A percentile compares a stretch with the other conserved stretches of the same genome.
Evolutionary conservation across 108 stramenopile species (phyloP).

Genomic region (Cyclotella choctawhatcheeana): DNA sequence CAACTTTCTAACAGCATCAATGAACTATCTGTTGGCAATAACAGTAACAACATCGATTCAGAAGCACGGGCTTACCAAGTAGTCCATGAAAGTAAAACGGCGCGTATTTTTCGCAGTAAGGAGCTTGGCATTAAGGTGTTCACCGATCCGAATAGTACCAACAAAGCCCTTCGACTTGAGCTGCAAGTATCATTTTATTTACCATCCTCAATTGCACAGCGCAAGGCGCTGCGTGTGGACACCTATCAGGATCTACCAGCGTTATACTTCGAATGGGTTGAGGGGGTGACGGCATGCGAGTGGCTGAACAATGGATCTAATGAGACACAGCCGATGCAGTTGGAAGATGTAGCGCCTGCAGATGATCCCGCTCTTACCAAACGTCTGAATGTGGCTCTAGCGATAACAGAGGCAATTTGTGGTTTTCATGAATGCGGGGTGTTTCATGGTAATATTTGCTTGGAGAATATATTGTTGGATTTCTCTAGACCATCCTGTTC

Average conservation of each 20-base stretch:
- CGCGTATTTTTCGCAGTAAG: neutral
- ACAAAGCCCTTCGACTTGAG: neutral
- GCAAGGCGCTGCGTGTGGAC: neutral
- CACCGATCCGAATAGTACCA: neutral
- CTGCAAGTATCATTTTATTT: neutral
- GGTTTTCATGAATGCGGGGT: neutral
- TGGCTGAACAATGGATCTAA: conserved; percentile 1
- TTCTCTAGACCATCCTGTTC: neutral
- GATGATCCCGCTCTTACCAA: neutral
- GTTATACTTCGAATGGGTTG: conserved; percentile 19
- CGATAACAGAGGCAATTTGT: neutral
- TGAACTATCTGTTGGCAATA: too few species aligned
- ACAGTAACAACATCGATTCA: too few species aligned
- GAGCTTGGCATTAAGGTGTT: neutral
- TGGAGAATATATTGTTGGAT: conserved; percentile 4
- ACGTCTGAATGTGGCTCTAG: neutral
- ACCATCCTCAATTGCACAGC: neutral
- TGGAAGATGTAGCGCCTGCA: too few species aligned
- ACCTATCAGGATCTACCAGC: conserved; percentile 3
- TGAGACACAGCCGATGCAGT: too few species aligned
- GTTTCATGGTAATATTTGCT: neutral
- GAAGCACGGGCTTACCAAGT: too few species aligned
- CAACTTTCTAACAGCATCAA: too few species aligned
- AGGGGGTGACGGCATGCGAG: neutral
- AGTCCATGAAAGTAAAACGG: neutral